Evolutionary conservation across 805 yeast genomes (phyloP), one percentile per base, ranked within the genome.

Genomic region (Cephaloascus fragrans): DNA sequence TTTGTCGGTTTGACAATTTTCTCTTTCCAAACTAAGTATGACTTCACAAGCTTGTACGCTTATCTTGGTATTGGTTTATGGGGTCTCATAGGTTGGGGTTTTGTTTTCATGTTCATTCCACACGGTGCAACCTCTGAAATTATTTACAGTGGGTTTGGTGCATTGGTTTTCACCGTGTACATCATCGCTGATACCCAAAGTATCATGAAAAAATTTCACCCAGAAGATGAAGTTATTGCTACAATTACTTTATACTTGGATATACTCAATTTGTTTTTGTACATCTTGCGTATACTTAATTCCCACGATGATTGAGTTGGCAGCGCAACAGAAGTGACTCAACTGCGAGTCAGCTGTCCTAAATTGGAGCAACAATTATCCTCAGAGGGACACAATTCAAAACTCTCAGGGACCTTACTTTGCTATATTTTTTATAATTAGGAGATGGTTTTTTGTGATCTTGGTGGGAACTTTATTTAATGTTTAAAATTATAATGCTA

Each of bases 221-320:
- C 87, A 34, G 96, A 87, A 48, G 95, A 88, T 48, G 95, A 85
- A 51, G 72, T 87, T n/a, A 71, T 77, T 32, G 90, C 94, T 38
- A 77, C 90, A 14, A 77, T 88, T 53, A 63, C 75, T 47, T 69
- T 88, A 44, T 87, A 88, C 56, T 69, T 87, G 66, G 96, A 87
- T 55, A 74, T 86, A 36, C 67, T 88, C 59, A 87, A 87, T 60
- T 68, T 87, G 60, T 88, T 87, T 64, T 56, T 87, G 46, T 77
- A 75, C 59, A 78, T 88, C 43, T 69, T 87, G 54, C 68, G 94
- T 44, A 71, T 86, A 32, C 61, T 85, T 47, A 61, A 67, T 18
- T 50, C 50, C 37, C 44, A 44, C 20, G 48, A 50, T 18, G 49
- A 54, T 23, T 23, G 12, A 23, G n/a, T n/a, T n/a, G n/a, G n/a